Evolutionary conservation across 305 asterid species (phyloP), one percentile per base, ranked within the genome.

Genomic region (Withania somnifera): DNA sequence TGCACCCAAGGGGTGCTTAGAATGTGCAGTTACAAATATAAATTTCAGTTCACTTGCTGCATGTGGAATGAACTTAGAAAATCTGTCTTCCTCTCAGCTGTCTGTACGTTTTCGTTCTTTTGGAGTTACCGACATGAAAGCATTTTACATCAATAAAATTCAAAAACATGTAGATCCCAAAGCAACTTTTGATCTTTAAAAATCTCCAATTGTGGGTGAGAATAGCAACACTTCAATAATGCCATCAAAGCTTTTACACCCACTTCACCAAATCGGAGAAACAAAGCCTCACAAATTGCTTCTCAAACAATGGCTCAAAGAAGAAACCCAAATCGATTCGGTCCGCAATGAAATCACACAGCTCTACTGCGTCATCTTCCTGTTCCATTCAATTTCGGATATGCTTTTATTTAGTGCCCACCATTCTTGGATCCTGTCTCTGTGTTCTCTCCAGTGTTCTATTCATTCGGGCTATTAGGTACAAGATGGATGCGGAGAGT

Each of bases 271-370:
- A 85, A 94, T 93, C 11, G 97, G 93, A 0, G 86, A 82, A 53
- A 86, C 95, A n/a, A 92, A n/a, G n/a, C n/a, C 91, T 52, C 97
- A 94, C 92, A 90, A 88, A 82, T 95, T 93, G 83, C 97, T 93
- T 79, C 91, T 94, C 14, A 94, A 94, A 86, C 97, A 94, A 79
- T 92, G 97, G 97, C 91, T 94, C 4, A 93, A 93, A 76, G 97
- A 94, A 57, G 95, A 89, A 64, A 91, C 90, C 54, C 98, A 91
- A 36, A 88, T 92, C 86, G 97, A 91, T 54, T 82, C 94, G 0
- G 87, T 89, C 69, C 84, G 95, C 0, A 90, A 88, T 1, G 91
- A 93, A 22, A 89, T 92, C 88, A 93, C 95, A 0, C 91, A 91
- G 26, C 93, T 94, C 80, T 93, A 89, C 90, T 89, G 88, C 81